Conservation (phyloP, 441 rosid genomes). For the Capsella rubella region DNA sequence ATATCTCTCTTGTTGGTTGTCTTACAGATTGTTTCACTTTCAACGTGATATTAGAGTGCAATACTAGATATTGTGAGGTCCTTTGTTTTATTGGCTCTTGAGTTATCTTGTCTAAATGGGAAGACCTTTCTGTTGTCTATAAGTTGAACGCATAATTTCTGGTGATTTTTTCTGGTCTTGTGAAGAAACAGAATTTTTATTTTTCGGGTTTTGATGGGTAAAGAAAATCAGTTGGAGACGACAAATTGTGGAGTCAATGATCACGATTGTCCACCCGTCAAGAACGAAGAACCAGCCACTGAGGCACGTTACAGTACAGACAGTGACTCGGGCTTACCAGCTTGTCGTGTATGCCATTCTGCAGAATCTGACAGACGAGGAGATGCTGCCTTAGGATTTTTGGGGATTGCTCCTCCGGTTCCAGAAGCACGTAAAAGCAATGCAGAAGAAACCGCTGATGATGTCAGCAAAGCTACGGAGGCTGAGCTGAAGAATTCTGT, state of each 20-base stretch:
- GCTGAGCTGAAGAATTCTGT: conserved; percentile 45
- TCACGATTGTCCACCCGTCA: conserved; percentile 52
- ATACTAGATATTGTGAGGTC: conserved; percentile 28
- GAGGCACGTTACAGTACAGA: conserved; percentile 63
- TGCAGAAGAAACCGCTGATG: conserved; percentile 41
- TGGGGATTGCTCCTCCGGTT: conserved; percentile 68
- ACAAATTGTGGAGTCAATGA: conserved; percentile 50
- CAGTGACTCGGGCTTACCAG: conserved; percentile 69
- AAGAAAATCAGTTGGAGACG: conserved; percentile 57
- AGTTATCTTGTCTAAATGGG: conserved; percentile 27
- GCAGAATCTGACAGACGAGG: conserved; percentile 88
- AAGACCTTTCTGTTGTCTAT: conserved; percentile 18
- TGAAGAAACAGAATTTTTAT: conserved; percentile 22
- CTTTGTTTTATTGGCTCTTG: conserved; percentile 29
- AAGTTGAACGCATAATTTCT: conserved; percentile 28
- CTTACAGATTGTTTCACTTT: conserved; percentile 13
- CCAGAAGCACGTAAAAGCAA: conserved; percentile 51
- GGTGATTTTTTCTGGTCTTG: conserved; percentile 27
- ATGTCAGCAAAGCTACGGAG: conserved; percentile 33
- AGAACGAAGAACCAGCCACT: conserved; percentile 47
- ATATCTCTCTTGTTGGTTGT: not conserved
- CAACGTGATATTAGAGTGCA: conserved; percentile 7
- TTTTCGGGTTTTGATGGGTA: conserved; percentile 60
- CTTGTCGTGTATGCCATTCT: conserved; percentile 97
- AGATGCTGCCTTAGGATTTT: conserved; percentile 76